Conservation (phyloP, 345 rosid species). For the Camelina laxa region DNA sequence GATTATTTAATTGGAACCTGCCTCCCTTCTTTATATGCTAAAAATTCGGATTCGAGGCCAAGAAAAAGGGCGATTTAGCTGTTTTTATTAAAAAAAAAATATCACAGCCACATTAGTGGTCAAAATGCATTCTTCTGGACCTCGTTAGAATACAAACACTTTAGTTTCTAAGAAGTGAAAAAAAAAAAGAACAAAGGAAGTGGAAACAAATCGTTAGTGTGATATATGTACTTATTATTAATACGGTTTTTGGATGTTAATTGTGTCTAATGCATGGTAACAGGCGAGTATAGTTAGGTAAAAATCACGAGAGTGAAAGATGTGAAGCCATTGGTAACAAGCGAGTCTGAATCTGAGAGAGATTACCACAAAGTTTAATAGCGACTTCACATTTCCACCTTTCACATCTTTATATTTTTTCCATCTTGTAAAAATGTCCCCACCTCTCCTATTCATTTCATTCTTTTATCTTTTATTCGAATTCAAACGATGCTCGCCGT, state of each 20-base stretch:
- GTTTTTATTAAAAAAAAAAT: background rate
- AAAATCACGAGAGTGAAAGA: slow-evolving; percentile 27
- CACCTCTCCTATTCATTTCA: slow-evolving; percentile 24
- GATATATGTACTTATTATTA: no score
- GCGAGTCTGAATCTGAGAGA: slow-evolving; percentile 35
- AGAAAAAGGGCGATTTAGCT: slow-evolving; percentile 6
- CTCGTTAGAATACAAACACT: background rate
- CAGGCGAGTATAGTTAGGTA: background rate
- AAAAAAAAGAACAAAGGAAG: background rate
- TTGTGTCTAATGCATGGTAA: no score
- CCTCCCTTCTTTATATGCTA: slow-evolving; percentile 29
- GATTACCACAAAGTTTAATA: slow-evolving; percentile 30
- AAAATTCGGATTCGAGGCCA: slow-evolving; percentile 21
- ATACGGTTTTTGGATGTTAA: background rate
- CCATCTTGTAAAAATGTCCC: slow-evolving; percentile 28
- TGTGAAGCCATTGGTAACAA: slow-evolving; percentile 36
- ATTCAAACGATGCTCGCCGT: background rate
- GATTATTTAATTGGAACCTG: slow-evolving; percentile 19
- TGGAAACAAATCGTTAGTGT: background rate
- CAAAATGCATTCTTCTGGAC: background rate
- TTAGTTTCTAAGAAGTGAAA: background rate
- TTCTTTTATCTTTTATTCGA: slow-evolving; percentile 11
- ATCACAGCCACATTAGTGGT: background rate
- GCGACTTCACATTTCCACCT: slow-evolving; percentile 39
- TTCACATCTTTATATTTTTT: slow-evolving; percentile 31